A percentile compares a stretch with the other conserved stretches of the same genome.
These are phyloP conservation scores for Aspergillus pseudonomiae DNA, from an alignment of 2,329 filamentous ascomycete genomes.

Conservation along the genomic window DNA sequence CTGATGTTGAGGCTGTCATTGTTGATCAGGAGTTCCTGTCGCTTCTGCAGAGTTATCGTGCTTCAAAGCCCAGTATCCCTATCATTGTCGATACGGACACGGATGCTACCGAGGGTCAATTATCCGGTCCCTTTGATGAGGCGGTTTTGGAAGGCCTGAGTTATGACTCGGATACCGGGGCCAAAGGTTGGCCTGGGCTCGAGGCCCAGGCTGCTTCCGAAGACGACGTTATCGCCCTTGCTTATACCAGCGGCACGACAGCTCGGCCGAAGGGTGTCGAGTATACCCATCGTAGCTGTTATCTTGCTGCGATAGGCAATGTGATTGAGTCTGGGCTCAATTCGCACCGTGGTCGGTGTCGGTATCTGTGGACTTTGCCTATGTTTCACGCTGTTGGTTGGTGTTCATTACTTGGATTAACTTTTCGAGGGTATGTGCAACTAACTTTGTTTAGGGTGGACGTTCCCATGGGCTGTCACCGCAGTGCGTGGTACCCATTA, in stretches of 20 bases:
- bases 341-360: conserved; percentile 67
- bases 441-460: conserved; percentile 60
- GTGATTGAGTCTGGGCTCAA: conserved; percentile 88
- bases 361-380: conserved; percentile 88
- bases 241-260: conserved; percentile 93
- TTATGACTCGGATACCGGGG: conserved; percentile 68
- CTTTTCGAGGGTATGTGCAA: conserved; percentile 35
- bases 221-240: conserved; percentile 79
- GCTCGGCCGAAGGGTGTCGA: conserved; percentile 90
- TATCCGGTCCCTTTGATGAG: conserved; percentile 79
- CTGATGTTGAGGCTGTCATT: conserved; percentile 83
- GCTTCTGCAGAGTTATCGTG: conserved; percentile 69
- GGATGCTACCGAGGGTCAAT: conserved; percentile 72
- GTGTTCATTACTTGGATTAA: conserved; percentile 19
- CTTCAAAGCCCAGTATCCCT: conserved; percentile 63
- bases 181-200: conserved; percentile 75
- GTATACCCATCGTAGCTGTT: conserved; percentile 85
- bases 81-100: conserved; percentile 84
- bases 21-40: conserved; percentile 78
- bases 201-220: conserved; percentile 72
- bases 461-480: conserved; percentile 90
- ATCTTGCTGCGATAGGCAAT: conserved; percentile 82
- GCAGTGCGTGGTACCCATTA: conserved; percentile 93
- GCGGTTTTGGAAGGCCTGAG: conserved; percentile 79
- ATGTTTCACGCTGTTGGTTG: conserved; percentile 72